Percentiles rank a stretch among this genome's conserved stretches.
Evolutionary conservation across 202 grass and related monocot species (phyloP).

Genomic region (Setaria viridis): DNA sequence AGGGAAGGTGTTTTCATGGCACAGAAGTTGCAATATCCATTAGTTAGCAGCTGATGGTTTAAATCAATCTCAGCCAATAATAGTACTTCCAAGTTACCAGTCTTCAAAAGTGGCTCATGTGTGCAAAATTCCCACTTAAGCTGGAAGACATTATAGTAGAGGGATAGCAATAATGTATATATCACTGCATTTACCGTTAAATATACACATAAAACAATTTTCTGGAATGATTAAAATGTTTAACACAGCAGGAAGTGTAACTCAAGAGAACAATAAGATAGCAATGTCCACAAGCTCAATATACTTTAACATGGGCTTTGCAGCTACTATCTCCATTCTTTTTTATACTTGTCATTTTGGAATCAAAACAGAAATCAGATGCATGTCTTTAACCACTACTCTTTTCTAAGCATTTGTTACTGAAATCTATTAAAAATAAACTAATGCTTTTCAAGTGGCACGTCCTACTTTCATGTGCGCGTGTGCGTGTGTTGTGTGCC

Average conservation of each 20-base stretch:
- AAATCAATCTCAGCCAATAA: not conserved
- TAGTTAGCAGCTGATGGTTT: not conserved
- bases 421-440: not conserved
- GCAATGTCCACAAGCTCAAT: not conserved
- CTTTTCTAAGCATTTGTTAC: not conserved
- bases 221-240: not conserved
- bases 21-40: conserved; percentile 5
- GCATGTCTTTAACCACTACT: not conserved
- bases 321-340: not conserved
- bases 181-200: not conserved
- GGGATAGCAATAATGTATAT: not conserved
- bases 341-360: not conserved
- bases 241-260: not conserved
- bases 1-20: conserved; percentile 11
- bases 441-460: not conserved
- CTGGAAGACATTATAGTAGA: not conserved
- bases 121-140: not conserved
- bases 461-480: not conserved
- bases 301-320: not conserved
- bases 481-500: too few species aligned
- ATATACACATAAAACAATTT: not conserved
- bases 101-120: not conserved
- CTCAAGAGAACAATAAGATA: conserved; percentile 14
- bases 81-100: not conserved
- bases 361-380: not conserved